Percentiles rank a stretch among this genome's conserved stretches.
Conservation (phyloP, 2,329 filamentous ascomycete species). For the Colletotrichum sidae region DNA sequence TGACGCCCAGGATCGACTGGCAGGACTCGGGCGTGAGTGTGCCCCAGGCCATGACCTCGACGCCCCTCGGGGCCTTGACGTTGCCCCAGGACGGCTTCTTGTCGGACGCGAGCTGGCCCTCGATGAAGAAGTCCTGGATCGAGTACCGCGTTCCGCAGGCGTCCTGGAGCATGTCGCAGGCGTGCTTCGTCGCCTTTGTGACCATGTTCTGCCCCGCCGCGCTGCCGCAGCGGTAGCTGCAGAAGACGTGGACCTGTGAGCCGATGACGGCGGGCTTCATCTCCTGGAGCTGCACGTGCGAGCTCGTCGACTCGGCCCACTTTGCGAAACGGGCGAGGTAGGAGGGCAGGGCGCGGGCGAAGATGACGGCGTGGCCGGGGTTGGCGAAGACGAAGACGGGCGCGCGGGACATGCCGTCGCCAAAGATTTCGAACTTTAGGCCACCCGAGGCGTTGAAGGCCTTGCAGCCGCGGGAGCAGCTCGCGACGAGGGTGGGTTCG, state of each 20-base stretch:
- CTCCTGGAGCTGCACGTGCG: constrained; percentile 9
- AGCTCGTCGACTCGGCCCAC: constrained; percentile 18
- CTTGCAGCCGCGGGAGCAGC: constrained; percentile 19
- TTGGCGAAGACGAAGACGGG: constrained; percentile 13
- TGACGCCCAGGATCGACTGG: constrained; percentile 2
- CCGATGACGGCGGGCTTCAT: constrained; percentile 16
- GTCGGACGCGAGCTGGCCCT: constrained; percentile 16
- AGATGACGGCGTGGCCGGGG: constrained; percentile 11
- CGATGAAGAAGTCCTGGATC: constrained; percentile 20
- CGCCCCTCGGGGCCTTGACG: constrained; percentile 15
- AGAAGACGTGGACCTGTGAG: constrained; percentile 17
- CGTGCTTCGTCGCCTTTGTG: constrained; percentile 18
- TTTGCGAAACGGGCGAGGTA: constrained; percentile 2
- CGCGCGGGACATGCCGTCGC: constrained; percentile 14
- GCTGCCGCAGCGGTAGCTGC: constrained; percentile 13
- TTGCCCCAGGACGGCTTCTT: constrained; percentile 25
- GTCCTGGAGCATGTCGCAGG: constrained; percentile 12
- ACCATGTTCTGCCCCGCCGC: constrained; percentile 26
- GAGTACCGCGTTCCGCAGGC: background rate
- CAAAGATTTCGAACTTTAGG: constrained; percentile 9
- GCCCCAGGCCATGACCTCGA: constrained; percentile 24
- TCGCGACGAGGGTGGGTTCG: constrained; percentile 20
- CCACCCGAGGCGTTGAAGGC: constrained; percentile 15
- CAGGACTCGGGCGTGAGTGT: constrained; percentile 10
- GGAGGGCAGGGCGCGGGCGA: constrained; percentile 10